These are phyloP conservation scores for Fusarium sp. DNA, from an alignment of 2,329 filamentous ascomycete species.

Conservation along the genomic window DNA sequence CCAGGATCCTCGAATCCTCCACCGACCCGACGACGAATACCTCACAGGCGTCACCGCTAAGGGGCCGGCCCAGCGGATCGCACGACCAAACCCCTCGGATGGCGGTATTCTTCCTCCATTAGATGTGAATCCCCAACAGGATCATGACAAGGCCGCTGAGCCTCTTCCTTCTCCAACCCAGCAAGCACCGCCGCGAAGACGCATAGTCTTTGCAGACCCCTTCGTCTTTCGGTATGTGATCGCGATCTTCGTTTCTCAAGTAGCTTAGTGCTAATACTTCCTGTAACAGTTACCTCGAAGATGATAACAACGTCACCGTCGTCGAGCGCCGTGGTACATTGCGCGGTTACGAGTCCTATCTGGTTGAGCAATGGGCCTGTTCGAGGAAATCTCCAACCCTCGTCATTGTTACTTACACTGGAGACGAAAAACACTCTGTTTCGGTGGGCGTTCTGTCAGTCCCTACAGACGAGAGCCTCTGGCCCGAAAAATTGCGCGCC, in stretches of 20 bases:
- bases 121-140: slow-evolving; percentile 39
- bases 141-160: slow-evolving; percentile 34
- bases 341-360: slow-evolving; percentile 90
- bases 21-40: slow-evolving; percentile 49
- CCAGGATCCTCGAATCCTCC: slow-evolving; percentile 44
- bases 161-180: slow-evolving; percentile 25
- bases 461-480: slow-evolving; percentile 82
- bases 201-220: slow-evolving; percentile 72
- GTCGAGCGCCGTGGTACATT: slow-evolving; percentile 80
- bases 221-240: slow-evolving; percentile 68
- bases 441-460: slow-evolving; percentile 85
- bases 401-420: slow-evolving; percentile 93
- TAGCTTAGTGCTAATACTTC: slow-evolving; percentile 23
- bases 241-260: not conserved
- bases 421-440: slow-evolving; percentile 85
- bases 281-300: slow-evolving; percentile 79
- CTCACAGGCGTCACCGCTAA: slow-evolving; percentile 35
- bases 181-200: slow-evolving; percentile 53
- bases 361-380: slow-evolving; percentile 98
- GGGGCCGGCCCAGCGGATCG: slow-evolving; percentile 39
- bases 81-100: slow-evolving; percentile 44
- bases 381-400: slow-evolving; percentile 92
- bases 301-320: slow-evolving; percentile 83
- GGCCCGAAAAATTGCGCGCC: slow-evolving; percentile 83
- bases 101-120: slow-evolving; percentile 28